phyloP scores from a whole-genome alignment of 1,139 yeast species.

The Debaryomyces udenii region DNA sequence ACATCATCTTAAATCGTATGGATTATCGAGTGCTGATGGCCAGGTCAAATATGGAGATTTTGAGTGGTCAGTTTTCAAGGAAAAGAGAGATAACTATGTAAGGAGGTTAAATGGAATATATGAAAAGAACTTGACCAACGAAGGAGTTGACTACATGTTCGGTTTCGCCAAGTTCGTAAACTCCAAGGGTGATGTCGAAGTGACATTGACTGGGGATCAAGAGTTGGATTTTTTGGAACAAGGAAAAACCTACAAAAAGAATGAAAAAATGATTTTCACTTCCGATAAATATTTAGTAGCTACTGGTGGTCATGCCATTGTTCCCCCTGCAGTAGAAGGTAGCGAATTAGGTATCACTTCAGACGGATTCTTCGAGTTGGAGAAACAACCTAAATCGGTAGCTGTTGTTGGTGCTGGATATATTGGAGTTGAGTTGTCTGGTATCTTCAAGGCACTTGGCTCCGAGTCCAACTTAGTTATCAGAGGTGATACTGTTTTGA shows the following conservation, averaged over 20 bases:
- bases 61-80: slow-evolving; percentile 79
- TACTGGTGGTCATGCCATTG: slow-evolving; percentile 85
- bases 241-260: slow-evolving; percentile 35
- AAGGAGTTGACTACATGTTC: slow-evolving; percentile 82
- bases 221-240: slow-evolving; percentile 37
- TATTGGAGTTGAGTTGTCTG: slow-evolving; percentile 94
- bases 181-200: slow-evolving; percentile 74
- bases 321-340: slow-evolving; percentile 75
- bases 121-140: slow-evolving; percentile 81
- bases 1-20: slow-evolving; percentile 77
- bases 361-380: slow-evolving; percentile 86
- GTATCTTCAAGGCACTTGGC: slow-evolving; percentile 87
- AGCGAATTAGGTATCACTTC: slow-evolving; percentile 84
- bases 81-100: slow-evolving; percentile 89
- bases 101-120: slow-evolving; percentile 88
- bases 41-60: slow-evolving; percentile 59
- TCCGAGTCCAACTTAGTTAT: slow-evolving; percentile 86
- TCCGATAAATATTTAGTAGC: slow-evolving; percentile 88
- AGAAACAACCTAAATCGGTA: slow-evolving; percentile 83
- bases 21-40: slow-evolving; percentile 62
- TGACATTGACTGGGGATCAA: slow-evolving; percentile 52
- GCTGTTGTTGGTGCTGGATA: slow-evolving; percentile 98
- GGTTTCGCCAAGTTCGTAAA: slow-evolving; percentile 84
- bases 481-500: slow-evolving; percentile 86
- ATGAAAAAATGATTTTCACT: slow-evolving; percentile 62